Evolutionary conservation across 176 grass and related monocot species (phyloP).

Genomic region (Themeda triandra): DNA sequence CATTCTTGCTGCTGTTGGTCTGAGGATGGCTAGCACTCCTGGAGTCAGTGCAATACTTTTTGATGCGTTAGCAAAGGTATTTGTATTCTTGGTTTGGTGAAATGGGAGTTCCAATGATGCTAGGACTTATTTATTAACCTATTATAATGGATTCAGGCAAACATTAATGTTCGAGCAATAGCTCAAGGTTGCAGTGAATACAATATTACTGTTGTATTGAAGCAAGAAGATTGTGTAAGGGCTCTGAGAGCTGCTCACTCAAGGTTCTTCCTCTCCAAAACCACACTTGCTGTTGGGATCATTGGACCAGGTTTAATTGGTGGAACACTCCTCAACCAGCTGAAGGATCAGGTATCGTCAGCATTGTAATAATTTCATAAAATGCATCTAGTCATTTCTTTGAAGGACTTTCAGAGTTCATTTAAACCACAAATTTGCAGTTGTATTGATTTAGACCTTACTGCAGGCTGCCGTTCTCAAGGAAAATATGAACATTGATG

Average conservation of each 20-base stretch:
- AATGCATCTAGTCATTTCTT: background rate
- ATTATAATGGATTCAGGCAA: slow-evolving; percentile 57
- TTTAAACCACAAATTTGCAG: background rate
- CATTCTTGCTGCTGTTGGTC: slow-evolving; percentile 94
- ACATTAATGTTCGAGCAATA: slow-evolving; percentile 97
- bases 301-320: slow-evolving; percentile 97
- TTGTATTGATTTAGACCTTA: slow-evolving; percentile 19
- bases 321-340: slow-evolving; percentile 82
- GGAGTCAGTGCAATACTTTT: slow-evolving; percentile 98
- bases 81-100: slow-evolving; percentile 16
- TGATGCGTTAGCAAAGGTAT: slow-evolving; percentile 95
- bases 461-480: slow-evolving; percentile 79
- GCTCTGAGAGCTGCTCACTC: slow-evolving; percentile 85
- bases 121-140: slow-evolving; percentile 11
- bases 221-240: slow-evolving; percentile 95
- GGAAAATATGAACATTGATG: slow-evolving; percentile 96
- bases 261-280: slow-evolving; percentile 93
- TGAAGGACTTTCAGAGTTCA: background rate
- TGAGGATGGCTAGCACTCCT: slow-evolving; percentile 97
- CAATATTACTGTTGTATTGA: slow-evolving; percentile 97
- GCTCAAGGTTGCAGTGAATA: slow-evolving; percentile 99
- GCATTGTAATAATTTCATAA: slow-evolving; percentile 2
- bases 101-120: slow-evolving; percentile 12
- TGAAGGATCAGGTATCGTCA: slow-evolving; percentile 82
- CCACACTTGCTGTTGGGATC: slow-evolving; percentile 81